These are phyloP conservation scores for Boletus pseudopeckii DNA, from an alignment of 768 basidiomycete genomes.

Conservation along the genomic window DNA sequence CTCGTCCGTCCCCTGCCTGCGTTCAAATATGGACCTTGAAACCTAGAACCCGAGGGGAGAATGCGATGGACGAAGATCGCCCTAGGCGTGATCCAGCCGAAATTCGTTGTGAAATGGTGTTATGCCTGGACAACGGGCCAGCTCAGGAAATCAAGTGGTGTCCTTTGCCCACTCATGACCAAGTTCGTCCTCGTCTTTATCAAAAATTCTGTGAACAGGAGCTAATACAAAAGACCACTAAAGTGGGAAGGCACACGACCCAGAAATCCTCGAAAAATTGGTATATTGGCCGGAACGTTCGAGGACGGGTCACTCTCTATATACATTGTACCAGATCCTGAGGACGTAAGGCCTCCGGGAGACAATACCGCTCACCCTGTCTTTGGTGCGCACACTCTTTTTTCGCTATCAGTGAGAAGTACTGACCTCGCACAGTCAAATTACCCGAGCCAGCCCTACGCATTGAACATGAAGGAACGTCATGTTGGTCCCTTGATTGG, in stretches of 20 bases:
- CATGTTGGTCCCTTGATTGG: slow-evolving; percentile 87
- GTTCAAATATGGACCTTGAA: slow-evolving; percentile 84
- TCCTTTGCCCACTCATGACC: slow-evolving; percentile 79
- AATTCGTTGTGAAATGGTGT: slow-evolving; percentile 77
- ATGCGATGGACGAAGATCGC: slow-evolving; percentile 24
- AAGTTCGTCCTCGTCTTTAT: slow-evolving; percentile 29
- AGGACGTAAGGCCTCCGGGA: slow-evolving; percentile 37
- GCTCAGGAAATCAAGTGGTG: slow-evolving; percentile 90
- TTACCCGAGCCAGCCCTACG: slow-evolving; percentile 62
- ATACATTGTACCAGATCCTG: slow-evolving; percentile 77
- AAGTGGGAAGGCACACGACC: slow-evolving; percentile 25
- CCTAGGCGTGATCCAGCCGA: slow-evolving; percentile 18
- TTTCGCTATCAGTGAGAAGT: not conserved
- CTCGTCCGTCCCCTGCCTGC: slow-evolving; percentile 56
- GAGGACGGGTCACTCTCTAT: slow-evolving; percentile 83
- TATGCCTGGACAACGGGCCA: slow-evolving; percentile 80
- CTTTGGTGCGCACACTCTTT: slow-evolving; percentile 42
- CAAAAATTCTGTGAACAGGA: not conserved
- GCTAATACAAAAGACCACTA: not conserved
- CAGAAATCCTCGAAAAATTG: slow-evolving; percentile 55
- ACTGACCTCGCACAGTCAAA: slow-evolving; percentile 41
- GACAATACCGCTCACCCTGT: slow-evolving; percentile 37
- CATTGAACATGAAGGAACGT: slow-evolving; percentile 71
- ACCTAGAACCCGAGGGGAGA: slow-evolving; percentile 14
- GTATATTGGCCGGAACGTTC: slow-evolving; percentile 80